Evolutionary conservation across 2,329 filamentous ascomycete species (phyloP).

Genomic region (Penicillium verrucosum): DNA sequence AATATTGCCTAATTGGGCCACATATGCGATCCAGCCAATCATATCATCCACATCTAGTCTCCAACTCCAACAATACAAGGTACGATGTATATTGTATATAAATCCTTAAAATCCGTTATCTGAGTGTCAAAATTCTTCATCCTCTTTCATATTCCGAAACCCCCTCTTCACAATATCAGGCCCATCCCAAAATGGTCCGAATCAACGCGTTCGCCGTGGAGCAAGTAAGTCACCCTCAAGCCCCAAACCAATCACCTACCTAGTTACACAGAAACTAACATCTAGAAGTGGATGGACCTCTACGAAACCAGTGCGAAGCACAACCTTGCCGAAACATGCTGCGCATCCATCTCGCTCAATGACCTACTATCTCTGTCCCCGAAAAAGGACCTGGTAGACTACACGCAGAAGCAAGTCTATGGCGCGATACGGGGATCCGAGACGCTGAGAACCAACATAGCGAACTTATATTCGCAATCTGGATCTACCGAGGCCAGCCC

Average conservation of each 20-base stretch:
- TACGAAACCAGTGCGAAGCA: slow-evolving; percentile 52
- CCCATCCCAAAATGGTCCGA: slow-evolving; percentile 15
- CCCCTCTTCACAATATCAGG: too few species aligned
- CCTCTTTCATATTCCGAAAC: background rate
- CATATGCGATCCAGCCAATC: slow-evolving; percentile 20
- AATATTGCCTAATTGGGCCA: slow-evolving; percentile 11
- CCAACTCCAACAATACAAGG: background rate
- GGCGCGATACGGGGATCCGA: slow-evolving; percentile 27
- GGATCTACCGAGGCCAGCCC: slow-evolving; percentile 28
- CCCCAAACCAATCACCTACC: background rate
- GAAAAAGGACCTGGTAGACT: slow-evolving; percentile 27
- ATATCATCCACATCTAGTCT: background rate
- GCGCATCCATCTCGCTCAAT: slow-evolving; percentile 68
- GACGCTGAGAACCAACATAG: slow-evolving; percentile 29
- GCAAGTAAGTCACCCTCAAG: slow-evolving; percentile 4
- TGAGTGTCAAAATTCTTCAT: background rate
- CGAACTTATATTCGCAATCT: slow-evolving; percentile 43
- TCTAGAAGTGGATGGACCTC: slow-evolving; percentile 54
- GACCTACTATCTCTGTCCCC: slow-evolving; percentile 58
- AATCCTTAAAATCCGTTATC: background rate
- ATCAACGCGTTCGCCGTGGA: slow-evolving; percentile 22
- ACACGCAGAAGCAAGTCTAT: slow-evolving; percentile 28
- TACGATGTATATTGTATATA: slow-evolving; percentile 6
- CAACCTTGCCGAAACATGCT: slow-evolving; percentile 79
- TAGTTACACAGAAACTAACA: background rate